Conservation (phyloP, 208 protist genomes). For the Crithidia bombi region DNA sequence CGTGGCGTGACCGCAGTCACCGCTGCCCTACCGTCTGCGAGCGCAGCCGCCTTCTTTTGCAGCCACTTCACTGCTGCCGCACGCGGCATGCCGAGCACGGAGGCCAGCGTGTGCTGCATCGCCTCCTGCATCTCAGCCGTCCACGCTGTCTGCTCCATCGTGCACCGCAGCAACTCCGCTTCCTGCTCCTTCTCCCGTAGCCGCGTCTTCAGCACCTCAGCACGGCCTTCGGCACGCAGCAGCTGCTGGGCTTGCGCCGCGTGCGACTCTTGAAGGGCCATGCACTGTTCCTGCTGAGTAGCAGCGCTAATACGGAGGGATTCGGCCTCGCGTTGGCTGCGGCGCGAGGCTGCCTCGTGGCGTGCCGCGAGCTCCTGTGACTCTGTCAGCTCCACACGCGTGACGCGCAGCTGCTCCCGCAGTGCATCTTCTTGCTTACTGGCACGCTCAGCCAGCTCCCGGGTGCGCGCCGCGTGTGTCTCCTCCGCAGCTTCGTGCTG, state of each 20-base stretch:
- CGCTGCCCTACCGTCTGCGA: no score
- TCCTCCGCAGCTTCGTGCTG: conserved; percentile 29
- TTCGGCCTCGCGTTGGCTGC: conserved; percentile 38
- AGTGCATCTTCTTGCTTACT: conserved; percentile 27
- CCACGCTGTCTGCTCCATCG: conserved; percentile 50
- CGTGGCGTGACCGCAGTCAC: conserved; percentile 4
- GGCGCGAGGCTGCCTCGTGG: conserved; percentile 35
- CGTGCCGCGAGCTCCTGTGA: conserved; percentile 24
- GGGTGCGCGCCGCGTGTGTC: conserved; percentile 10
- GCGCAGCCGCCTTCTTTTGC: background rate
- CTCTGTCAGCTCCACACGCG: conserved; percentile 33
- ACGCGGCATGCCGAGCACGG: conserved; percentile 27
- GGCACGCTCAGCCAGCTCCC: conserved; percentile 7
- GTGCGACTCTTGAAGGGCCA: conserved; percentile 30
- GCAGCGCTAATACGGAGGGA: conserved; percentile 11
- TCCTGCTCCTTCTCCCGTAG: conserved; percentile 53
- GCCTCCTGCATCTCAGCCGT: conserved; percentile 26
- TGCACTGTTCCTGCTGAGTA: conserved; percentile 33
- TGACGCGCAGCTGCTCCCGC: conserved; percentile 19
- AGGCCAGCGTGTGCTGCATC: conserved; percentile 23
- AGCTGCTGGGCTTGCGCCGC: conserved; percentile 27
- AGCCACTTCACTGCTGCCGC: conserved; percentile 12
- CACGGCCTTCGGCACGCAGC: conserved; percentile 31
- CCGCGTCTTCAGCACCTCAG: conserved; percentile 29
- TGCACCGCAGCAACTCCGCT: conserved; percentile 53